A percentile compares a stretch with the other conserved stretches of the same genome.
Evolutionary conservation across 306 rosid genomes (phyloP).

Genomic region (Vicia faba): DNA sequence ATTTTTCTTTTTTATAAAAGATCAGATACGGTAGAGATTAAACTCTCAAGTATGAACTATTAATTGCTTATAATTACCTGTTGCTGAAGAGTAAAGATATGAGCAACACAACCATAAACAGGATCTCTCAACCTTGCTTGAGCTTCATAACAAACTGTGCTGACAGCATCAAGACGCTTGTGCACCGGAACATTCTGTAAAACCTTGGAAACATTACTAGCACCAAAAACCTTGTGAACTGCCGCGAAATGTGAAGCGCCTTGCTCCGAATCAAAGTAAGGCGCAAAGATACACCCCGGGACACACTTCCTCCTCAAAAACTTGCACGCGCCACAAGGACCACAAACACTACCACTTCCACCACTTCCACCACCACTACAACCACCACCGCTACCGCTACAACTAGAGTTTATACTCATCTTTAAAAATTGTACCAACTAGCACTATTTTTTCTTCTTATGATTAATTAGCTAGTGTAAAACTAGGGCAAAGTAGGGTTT

Average conservation of each 20-base stretch:
- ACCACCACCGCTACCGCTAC: conserved; percentile 33
- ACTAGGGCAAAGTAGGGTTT: conserved; percentile 26
- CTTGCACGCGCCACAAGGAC: conserved; percentile 97
- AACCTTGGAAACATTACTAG: conserved; percentile 86
- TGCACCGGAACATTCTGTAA: conserved; percentile 74
- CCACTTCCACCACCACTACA: conserved; percentile 22
- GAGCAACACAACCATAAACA: conserved; percentile 90
- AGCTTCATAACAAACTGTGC: conserved; percentile 87
- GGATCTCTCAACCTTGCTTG: conserved; percentile 92
- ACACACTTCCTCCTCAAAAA: conserved; percentile 83
- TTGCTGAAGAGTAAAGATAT: conserved; percentile 88
- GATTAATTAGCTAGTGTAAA: neutral
- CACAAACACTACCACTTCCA: conserved; percentile 38
- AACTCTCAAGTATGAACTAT: too few relatives aligned
- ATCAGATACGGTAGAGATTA: too few relatives aligned
- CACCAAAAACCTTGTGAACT: conserved; percentile 93
- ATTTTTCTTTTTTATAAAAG: too few relatives aligned
- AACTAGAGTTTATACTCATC: conserved; percentile 64
- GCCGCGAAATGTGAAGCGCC: conserved; percentile 90
- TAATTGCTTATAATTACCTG: conserved; percentile 55
- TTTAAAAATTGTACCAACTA: too few relatives aligned
- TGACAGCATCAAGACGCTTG: conserved; percentile 82
- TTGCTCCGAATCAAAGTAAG: conserved; percentile 92
- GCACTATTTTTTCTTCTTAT: too few relatives aligned
- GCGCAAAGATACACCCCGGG: conserved; percentile 81